Conservation (phyloP, 176 grass and related monocot species). For the Hsuehochloa calcarea region DNA sequence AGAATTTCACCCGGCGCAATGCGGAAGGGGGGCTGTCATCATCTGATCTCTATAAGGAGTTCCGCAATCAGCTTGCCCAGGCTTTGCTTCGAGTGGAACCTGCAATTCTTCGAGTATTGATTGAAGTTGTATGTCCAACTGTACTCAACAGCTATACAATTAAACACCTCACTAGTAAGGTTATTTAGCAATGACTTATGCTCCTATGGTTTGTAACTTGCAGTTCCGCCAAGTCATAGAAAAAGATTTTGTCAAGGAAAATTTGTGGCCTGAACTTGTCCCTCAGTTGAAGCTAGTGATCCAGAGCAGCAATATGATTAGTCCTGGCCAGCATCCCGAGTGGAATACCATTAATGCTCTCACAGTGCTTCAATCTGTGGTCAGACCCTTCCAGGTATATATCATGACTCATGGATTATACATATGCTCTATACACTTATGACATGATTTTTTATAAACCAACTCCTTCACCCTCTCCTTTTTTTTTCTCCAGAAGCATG, state of each 20-base stretch:
- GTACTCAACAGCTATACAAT: background rate
- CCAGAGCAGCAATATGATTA: slow-evolving; percentile 62
- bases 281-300: slow-evolving; percentile 70
- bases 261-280: slow-evolving; percentile 80
- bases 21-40: slow-evolving; percentile 22
- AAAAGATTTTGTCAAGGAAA: slow-evolving; percentile 78
- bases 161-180: background rate
- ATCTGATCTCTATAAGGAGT: slow-evolving; percentile 45
- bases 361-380: too few species aligned
- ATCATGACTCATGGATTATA: too few species aligned
- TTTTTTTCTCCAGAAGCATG: too few species aligned
- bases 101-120: slow-evolving; percentile 67
- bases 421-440: too few species aligned
- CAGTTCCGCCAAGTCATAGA: slow-evolving; percentile 59
- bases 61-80: slow-evolving; percentile 55
- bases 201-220: slow-evolving; percentile 14
- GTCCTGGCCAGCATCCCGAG: slow-evolving; percentile 49
- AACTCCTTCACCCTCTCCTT: too few species aligned
- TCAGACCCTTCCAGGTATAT: too few species aligned
- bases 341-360: slow-evolving; percentile 88
- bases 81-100: slow-evolving; percentile 60
- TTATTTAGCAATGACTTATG: background rate
- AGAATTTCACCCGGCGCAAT: slow-evolving; percentile 51
- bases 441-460: too few species aligned
- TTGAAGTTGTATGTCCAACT: slow-evolving; percentile 62